Base-by-base conservation (phyloP, 1,284 basidiomycete genomes). In the Ceratobasidium theobromae region DNA sequence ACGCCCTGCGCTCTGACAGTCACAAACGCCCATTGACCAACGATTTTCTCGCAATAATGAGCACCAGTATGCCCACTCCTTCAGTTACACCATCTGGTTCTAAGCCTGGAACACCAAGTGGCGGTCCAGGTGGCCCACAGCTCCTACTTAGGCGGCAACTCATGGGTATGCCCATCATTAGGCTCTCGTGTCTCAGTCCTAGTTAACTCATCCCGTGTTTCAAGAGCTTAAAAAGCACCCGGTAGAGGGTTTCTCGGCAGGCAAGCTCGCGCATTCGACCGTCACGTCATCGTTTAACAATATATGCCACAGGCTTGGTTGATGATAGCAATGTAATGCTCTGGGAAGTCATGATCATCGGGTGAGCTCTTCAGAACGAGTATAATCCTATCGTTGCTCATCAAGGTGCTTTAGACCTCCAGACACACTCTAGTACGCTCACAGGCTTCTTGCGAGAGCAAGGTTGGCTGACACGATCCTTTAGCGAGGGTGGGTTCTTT, bases 281-380 rank as follows among this genome's bases (percentile, higher is more conserved):
- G 52, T 72, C 75, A 28, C 40, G 38, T 32, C 25, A 21, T 18
- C 30, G 30, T 18, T 52, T 60, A 38, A 51, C 30, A 28, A 25
- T 71, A 67, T 68, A 70, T 73, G 21, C 25, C 21, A 18, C 28
- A 92, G 90, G 95, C 35, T 85, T 98, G 62, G 93, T 95, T 43
- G 93, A 96, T 74, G 95, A 97, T 70, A 84, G 87, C 77, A 95
- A 97, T 78, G 79, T 97, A 14, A 91, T 89, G 66, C 93, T 96
- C 79, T 98, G 94, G 95, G 91, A 95, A 70, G 84, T 97, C 73
- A 82, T 95, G 73, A 88, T 96, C 71, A 95, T 96, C 74, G 93
- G 93, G 93, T 94, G 69, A 72, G 88, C 80, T 33, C 25, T 57
- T n/a, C n/a, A n/a, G n/a, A n/a, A n/a, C n/a, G n/a, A 25, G 11